Conservation (phyloP, 306 rosid species). For the Gynostemma pentaphyllum region DNA sequence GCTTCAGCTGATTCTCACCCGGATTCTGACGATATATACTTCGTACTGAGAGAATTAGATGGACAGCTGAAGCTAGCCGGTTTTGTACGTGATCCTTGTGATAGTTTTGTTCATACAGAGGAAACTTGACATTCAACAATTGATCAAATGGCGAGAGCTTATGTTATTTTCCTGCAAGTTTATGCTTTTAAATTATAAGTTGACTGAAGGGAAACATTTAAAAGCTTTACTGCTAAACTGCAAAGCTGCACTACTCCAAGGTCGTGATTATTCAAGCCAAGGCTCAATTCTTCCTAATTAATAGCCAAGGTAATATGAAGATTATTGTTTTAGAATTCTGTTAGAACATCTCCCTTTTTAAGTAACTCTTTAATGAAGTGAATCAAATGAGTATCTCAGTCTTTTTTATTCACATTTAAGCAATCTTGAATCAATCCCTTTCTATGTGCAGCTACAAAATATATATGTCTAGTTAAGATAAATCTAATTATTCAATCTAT, state of each 20-base stretch:
- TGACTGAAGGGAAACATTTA: neutral
- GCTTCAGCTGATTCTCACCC: slow-evolving; percentile 53
- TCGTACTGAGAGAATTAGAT: slow-evolving; percentile 36
- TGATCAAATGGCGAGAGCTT: neutral
- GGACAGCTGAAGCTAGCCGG: slow-evolving; percentile 43
- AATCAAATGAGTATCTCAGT: neutral
- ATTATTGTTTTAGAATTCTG: neutral
- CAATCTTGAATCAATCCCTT: neutral
- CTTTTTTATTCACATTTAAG: neutral
- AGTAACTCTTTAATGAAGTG: neutral
- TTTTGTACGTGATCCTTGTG: slow-evolving; percentile 26
- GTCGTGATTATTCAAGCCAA: neutral
- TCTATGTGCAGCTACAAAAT: neutral
- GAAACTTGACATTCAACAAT: neutral
- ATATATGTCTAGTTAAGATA: neutral
- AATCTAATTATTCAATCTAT: neutral
- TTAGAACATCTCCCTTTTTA: neutral
- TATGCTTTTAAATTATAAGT: neutral
- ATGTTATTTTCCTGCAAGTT: neutral
- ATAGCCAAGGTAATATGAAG: neutral
- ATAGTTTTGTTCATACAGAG: neutral
- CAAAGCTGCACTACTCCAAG: neutral
- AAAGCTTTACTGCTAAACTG: neutral
- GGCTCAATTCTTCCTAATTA: neutral
- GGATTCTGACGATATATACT: slow-evolving; percentile 30